Percentiles rank a stretch among this genome's conserved stretches.
Conservation (phyloP, 345 rosid species). For the Brassica carinata region DNA sequence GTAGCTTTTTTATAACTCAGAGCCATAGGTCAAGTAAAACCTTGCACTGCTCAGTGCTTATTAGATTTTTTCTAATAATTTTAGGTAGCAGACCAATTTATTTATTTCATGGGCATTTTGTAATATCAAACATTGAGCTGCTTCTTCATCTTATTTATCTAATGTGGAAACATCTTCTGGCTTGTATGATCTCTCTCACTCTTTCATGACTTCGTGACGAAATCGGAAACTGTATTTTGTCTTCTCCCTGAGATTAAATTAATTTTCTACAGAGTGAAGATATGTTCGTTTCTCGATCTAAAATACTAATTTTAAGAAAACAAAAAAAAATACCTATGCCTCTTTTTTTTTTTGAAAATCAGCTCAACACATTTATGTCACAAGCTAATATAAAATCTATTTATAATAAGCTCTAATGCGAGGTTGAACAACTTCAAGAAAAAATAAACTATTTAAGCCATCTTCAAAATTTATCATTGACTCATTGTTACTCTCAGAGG, state of each 20-base stretch:
- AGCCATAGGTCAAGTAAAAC: constrained; percentile 12
- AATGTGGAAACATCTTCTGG: constrained; percentile 4
- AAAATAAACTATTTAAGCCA: too few species aligned
- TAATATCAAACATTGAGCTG: constrained; percentile 23
- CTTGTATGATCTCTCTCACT: neutral
- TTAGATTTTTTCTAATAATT: neutral
- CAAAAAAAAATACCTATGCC: too few species aligned
- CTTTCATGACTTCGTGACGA: neutral
- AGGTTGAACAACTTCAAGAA: neutral
- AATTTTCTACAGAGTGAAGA: neutral
- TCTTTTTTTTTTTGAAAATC: too few species aligned
- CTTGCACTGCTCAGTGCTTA: constrained; percentile 11
- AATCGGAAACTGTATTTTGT: neutral
- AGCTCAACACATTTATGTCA: neutral
- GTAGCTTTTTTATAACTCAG: neutral
- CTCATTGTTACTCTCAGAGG: neutral
- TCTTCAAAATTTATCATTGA: neutral
- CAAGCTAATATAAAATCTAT: too few species aligned
- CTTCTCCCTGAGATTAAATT: neutral
- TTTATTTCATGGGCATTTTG: constrained; percentile 11
- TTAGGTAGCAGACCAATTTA: neutral
- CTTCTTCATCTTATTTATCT: constrained; percentile 3
- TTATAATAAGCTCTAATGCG: too few species aligned
- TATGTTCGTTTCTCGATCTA: neutral
- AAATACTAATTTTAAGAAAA: neutral